A percentile compares a stretch with the other conserved stretches of the same genome.
Evolutionary conservation across 2,329 filamentous ascomycete genomes (phyloP).

Genomic region (Periconia sp.): DNA sequence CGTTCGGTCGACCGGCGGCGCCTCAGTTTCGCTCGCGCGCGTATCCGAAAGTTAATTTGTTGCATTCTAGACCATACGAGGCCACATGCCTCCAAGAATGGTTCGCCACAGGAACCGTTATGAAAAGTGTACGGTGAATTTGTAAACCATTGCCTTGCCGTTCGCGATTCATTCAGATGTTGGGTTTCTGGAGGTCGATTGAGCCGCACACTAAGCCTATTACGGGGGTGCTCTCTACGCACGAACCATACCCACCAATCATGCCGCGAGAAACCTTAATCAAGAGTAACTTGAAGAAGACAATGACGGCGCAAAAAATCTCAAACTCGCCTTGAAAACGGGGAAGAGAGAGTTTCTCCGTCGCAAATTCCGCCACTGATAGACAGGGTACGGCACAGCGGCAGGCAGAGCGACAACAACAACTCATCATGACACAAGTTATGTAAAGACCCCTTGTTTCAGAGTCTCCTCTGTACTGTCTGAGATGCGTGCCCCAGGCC

Average conservation of each 20-base stretch:
- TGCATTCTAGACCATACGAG: background rate
- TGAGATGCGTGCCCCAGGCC: slow-evolving; percentile 2
- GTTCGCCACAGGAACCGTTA: too few species aligned
- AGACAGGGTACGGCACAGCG: background rate
- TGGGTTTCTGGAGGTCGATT: background rate
- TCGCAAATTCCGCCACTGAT: background rate
- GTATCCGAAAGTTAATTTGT: background rate
- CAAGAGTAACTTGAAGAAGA: too few species aligned
- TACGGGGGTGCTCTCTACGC: background rate
- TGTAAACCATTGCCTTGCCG: background rate
- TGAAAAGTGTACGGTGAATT: background rate
- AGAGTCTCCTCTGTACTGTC: background rate
- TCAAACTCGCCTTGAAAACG: background rate
- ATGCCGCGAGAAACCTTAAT: background rate
- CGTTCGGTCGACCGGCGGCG: background rate
- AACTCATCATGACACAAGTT: background rate
- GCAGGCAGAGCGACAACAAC: background rate
- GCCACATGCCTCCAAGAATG: background rate
- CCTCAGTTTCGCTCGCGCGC: background rate
- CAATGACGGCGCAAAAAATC: background rate
- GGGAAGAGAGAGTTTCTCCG: background rate
- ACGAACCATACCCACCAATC: background rate
- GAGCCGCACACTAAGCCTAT: background rate
- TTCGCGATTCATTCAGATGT: background rate
- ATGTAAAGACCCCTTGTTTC: slow-evolving; percentile 1